Conservation (phyloP, 371 early-diverging fungal species). For the Capillidium rhysosporum region DNA sequence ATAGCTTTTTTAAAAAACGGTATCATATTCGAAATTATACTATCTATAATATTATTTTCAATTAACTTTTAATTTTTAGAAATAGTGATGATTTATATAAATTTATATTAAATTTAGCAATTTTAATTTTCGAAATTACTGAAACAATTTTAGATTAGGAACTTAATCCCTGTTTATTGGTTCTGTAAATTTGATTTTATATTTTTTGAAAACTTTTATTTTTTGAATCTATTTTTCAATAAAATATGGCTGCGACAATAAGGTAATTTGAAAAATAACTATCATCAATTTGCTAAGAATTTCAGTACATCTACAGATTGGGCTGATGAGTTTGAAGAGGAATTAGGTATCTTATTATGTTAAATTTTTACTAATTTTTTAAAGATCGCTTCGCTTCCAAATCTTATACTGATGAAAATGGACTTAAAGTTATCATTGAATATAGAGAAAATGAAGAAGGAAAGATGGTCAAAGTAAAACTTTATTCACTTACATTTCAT, state of each 20-base stretch:
- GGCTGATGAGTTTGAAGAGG: slow-evolving; percentile 54
- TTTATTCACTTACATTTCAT: not conserved
- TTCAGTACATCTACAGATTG: slow-evolving; percentile 18
- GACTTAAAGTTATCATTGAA: slow-evolving; percentile 63
- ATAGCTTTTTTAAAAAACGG: too few relatives aligned
- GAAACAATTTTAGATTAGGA: too few relatives aligned
- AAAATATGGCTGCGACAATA: not conserved
- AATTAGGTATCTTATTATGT: slow-evolving; percentile 18
- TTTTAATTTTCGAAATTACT: too few relatives aligned
- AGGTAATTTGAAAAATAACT: not conserved
- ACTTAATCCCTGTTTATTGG: too few relatives aligned
- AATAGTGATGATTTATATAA: too few relatives aligned
- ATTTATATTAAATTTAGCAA: too few relatives aligned
- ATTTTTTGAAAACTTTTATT: too few relatives aligned
- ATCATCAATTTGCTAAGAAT: not conserved
- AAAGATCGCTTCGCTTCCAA: slow-evolving; percentile 27
- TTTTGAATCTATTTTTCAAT: too few relatives aligned
- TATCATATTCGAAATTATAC: too few relatives aligned
- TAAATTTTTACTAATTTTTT: not conserved
- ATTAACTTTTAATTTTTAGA: too few relatives aligned
- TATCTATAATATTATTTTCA: too few relatives aligned
- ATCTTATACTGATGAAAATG: slow-evolving; percentile 52
- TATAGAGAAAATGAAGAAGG: slow-evolving; percentile 68
- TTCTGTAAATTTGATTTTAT: too few relatives aligned
- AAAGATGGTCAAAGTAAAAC: slow-evolving; percentile 57